phyloP scores from a whole-genome alignment of 2,329 filamentous ascomycete species.

The Nemania diffusa region DNA sequence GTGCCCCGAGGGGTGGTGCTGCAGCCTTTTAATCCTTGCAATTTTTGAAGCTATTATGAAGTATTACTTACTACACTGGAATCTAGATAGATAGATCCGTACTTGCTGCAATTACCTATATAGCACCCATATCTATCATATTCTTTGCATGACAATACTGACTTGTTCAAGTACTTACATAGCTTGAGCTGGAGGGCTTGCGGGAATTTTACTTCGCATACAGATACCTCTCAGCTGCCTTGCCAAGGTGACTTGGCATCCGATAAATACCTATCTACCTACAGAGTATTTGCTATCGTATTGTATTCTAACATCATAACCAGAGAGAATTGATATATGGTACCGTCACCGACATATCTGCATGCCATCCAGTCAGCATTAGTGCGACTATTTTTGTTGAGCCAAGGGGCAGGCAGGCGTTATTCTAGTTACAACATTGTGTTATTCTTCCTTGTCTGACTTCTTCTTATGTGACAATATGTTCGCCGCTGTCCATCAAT shows the following conservation, averaged over 20 bases:
- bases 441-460: too few species aligned
- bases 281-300: too few species aligned
- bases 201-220: slow-evolving; percentile 10
- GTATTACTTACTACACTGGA: background rate
- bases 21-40: background rate
- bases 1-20: background rate
- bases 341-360: slow-evolving; percentile 1
- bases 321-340: background rate
- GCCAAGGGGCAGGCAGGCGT: background rate
- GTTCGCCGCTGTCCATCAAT: too few species aligned
- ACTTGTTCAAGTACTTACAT: background rate
- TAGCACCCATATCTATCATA: background rate
- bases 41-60: background rate
- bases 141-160: background rate
- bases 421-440: too few species aligned
- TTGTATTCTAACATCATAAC: background rate
- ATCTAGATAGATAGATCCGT: too few species aligned
- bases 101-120: too few species aligned
- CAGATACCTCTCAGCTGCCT: slow-evolving; percentile 1
- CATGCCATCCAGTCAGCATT: background rate
- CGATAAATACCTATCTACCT: background rate
- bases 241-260: slow-evolving; percentile 16
- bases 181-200: background rate
- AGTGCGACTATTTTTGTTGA: background rate
- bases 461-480: too few species aligned